phyloP scores from a whole-genome alignment of 164 flowering plant species.

The Brasenia schreberi region DNA sequence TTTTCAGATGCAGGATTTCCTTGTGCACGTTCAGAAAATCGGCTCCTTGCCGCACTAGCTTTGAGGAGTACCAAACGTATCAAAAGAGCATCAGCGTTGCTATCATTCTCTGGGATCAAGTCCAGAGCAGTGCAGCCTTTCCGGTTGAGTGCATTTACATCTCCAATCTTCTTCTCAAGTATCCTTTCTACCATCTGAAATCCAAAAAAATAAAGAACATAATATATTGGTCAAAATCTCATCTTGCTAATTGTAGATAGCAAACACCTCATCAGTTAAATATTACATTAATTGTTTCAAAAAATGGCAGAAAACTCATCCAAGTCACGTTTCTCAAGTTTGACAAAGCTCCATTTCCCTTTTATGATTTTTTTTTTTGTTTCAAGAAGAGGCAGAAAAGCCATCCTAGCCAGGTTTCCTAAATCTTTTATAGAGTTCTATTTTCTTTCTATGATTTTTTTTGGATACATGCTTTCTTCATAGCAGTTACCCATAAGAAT shows the following conservation, averaged over 20 bases:
- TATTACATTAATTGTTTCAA: too few relatives aligned
- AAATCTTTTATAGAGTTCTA: too few relatives aligned
- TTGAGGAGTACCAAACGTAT: neutral
- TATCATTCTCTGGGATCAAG: neutral
- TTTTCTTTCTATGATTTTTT: too few relatives aligned
- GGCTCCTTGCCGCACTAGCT: neutral
- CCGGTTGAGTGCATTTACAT: neutral
- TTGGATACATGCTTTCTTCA: too few relatives aligned
- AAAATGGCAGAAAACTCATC: too few relatives aligned
- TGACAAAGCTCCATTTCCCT: neutral
- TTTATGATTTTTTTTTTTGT: neutral
- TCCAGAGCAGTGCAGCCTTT: neutral
- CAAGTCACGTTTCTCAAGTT: neutral
- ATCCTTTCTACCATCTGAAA: neutral
- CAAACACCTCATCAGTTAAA: neutral
- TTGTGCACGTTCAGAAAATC: neutral
- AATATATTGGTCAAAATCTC: neutral
- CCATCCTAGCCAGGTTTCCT: too few relatives aligned
- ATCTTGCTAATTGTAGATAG: too few relatives aligned
- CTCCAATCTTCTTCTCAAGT: neutral
- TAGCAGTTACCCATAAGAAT: too few relatives aligned
- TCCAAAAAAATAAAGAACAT: too few relatives aligned
- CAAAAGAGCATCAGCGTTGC: neutral
- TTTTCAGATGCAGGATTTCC: neutral
- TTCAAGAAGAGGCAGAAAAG: neutral